Evolutionary conservation across 1,284 basidiomycete species (phyloP), one percentile per base, ranked within the genome.

Genomic region (Papiliotrema laurentii): DNA sequence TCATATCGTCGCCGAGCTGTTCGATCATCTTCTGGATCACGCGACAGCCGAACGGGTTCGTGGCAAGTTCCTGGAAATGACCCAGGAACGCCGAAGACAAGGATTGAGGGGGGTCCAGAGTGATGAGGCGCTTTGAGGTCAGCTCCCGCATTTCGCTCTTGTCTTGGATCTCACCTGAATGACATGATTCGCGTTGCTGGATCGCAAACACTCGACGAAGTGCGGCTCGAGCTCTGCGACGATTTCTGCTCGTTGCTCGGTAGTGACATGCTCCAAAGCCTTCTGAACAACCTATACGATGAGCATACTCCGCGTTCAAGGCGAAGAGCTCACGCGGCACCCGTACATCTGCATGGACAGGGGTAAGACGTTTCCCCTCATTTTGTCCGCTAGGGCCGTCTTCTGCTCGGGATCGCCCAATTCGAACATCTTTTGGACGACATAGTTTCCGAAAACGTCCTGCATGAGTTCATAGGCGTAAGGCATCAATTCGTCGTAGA

Each of bases 391-490:
- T 38, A 97, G 76, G 9, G 81, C 74, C 2, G 81, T 80, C 64
- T 86, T 87, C 67, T 94, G 91, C 13, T 78, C 74, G 52, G 82
- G 80, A 16, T 84, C 86, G 22, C 94, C 92, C 64, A 87, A 81
- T 70, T 98, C 94, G 61, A 97, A 87, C 61, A 97, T 75, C 75
- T 97, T 97, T 73, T 98, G 94, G 51, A 97, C 84, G 63, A 88
- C 84, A 76, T 97, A 98, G 77, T 98, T 98, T 51, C 94, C 94
- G 69, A 97, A 98, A 36, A 97, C 90, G 66, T 97, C 92, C 58
- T 86, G 86, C 66, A 94, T 89, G 48, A 98, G 79, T 54, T 84
- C 81, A 42, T 89, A 74, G 2, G 85, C 80, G 63, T 85, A 83
- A 11, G 91, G 89, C 37, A 89, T 79, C 56, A 97, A 87, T 75